Evolutionary conservation across 768 basidiomycete genomes (phyloP).

Genomic region (Tephrocybe sp.): DNA sequence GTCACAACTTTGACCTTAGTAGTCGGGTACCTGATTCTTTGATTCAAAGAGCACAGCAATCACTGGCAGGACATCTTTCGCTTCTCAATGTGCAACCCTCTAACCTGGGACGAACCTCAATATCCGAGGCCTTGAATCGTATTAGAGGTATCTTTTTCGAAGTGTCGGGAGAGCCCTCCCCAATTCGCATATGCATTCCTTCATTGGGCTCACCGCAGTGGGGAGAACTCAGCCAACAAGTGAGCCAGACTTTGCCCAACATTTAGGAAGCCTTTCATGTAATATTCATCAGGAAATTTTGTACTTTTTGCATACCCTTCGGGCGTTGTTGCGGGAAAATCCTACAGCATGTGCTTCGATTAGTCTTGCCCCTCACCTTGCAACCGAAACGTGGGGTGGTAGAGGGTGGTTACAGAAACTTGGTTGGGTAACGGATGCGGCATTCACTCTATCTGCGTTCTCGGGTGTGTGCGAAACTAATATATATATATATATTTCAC

Average conservation of each 20-base stretch:
- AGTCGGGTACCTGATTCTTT: conserved; percentile 51
- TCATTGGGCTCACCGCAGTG: conserved; percentile 62
- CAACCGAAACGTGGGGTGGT: conserved; percentile 56
- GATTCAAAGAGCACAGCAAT: conserved; percentile 39
- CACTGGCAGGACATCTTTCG: conserved; percentile 36
- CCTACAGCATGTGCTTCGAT: conserved; percentile 65
- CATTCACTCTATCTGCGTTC: conserved; percentile 74
- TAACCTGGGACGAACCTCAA: conserved; percentile 10
- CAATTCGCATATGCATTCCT: conserved; percentile 61
- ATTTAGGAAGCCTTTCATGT: background rate
- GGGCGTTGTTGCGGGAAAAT: conserved; percentile 53
- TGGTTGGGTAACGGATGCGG: conserved; percentile 76
- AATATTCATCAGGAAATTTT: conserved; percentile 53
- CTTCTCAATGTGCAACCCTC: conserved; percentile 13
- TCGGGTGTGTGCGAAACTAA: conserved; percentile 45
- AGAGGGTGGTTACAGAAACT: conserved; percentile 74
- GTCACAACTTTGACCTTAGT: conserved; percentile 72
- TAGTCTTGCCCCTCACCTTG: conserved; percentile 63
- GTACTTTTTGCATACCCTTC: conserved; percentile 69
- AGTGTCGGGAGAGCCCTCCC: conserved; percentile 23
- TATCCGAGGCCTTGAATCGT: conserved; percentile 20
- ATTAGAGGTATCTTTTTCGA: conserved; percentile 28
- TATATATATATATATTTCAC: background rate
- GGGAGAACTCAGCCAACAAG: conserved; percentile 61
- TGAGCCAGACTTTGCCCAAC: conserved; percentile 27